A percentile compares a stretch with the other conserved stretches of the same genome.
Conservation (phyloP, 768 basidiomycete species). For the Panus rudis region DNA sequence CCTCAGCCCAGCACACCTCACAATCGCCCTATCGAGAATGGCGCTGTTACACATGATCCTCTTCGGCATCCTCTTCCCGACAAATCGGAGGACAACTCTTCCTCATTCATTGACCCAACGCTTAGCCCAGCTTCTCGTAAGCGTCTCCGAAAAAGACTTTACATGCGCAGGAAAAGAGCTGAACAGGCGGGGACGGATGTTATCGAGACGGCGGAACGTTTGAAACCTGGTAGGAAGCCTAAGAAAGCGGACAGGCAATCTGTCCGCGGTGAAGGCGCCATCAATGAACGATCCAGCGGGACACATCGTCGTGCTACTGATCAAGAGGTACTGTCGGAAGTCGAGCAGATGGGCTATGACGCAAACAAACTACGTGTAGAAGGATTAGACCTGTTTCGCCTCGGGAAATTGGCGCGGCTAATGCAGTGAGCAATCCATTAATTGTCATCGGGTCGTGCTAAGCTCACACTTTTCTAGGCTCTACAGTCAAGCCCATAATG, state of each 20-base stretch:
- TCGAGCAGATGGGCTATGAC: slow-evolving; percentile 38
- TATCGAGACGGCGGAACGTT: slow-evolving; percentile 23
- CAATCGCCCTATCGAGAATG: no score
- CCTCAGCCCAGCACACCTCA: no score
- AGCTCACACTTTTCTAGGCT: slow-evolving; percentile 10
- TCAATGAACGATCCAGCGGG: slow-evolving; percentile 5
- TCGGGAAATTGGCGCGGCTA: slow-evolving; percentile 29
- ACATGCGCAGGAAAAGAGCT: slow-evolving; percentile 70
- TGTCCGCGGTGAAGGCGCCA: not conserved
- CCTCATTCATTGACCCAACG: no score
- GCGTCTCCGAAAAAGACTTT: slow-evolving; percentile 53
- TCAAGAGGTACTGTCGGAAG: slow-evolving; percentile 34
- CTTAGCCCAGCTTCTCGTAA: slow-evolving; percentile 39
- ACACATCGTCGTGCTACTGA: slow-evolving; percentile 22
- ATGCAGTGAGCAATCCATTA: no score
- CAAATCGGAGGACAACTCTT: no score
- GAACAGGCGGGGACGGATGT: slow-evolving; percentile 30
- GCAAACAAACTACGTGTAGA: slow-evolving; percentile 32
- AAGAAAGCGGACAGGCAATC: no score
- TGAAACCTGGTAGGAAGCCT: slow-evolving; percentile 35
- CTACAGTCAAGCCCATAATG: slow-evolving; percentile 23
- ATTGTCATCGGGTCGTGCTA: slow-evolving; percentile 11
- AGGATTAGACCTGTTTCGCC: slow-evolving; percentile 44
- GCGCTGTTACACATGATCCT: no score
- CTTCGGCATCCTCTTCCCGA: no score